Conservation (phyloP, 2,329 filamentous ascomycete species). For the Ophiocordyceps sinensis region DNA sequence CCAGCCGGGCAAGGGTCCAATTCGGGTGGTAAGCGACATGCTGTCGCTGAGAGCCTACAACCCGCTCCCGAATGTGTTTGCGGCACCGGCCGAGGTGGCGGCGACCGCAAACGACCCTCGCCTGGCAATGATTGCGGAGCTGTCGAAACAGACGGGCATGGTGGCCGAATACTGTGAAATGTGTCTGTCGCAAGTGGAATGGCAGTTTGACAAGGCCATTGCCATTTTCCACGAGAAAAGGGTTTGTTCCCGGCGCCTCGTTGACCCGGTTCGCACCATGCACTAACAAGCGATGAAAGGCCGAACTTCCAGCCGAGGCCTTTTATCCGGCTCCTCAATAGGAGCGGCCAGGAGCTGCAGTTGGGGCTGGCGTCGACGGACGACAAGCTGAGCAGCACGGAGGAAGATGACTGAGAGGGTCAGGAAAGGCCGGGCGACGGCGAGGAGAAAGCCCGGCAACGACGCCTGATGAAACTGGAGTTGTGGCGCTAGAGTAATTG, state of each 20-base stretch:
- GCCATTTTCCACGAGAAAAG: conserved; percentile 62
- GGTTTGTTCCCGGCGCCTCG: conserved; percentile 27
- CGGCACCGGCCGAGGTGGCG: conserved; percentile 11
- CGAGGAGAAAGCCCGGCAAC: too few relatives aligned
- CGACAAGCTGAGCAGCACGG: not conserved
- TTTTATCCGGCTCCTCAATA: conserved; percentile 7
- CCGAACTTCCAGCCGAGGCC: conserved; percentile 12
- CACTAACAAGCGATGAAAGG: conserved; percentile 4
- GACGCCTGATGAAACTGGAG: too few relatives aligned
- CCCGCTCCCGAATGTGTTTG: conserved; percentile 29
- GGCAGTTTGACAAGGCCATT: conserved; percentile 66
- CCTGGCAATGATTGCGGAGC: conserved; percentile 57
- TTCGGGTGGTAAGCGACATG: conserved; percentile 70
- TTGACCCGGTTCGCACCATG: not conserved
- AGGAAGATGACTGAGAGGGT: not conserved
- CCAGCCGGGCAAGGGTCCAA: conserved; percentile 42
- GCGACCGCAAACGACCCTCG: conserved; percentile 28
- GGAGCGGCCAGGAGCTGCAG: not conserved
- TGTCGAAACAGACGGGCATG: conserved; percentile 69
- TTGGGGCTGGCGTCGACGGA: too few relatives aligned
- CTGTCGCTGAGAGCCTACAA: conserved; percentile 56
- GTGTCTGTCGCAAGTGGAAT: conserved; percentile 66
- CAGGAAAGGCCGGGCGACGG: too few relatives aligned
- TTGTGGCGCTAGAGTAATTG: too few relatives aligned
- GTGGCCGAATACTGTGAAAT: conserved; percentile 63